Evolutionary conservation across 139 green algal genomes (phyloP), one percentile per base, ranked within the genome.

Genomic region (Coelastrella sp.): DNA sequence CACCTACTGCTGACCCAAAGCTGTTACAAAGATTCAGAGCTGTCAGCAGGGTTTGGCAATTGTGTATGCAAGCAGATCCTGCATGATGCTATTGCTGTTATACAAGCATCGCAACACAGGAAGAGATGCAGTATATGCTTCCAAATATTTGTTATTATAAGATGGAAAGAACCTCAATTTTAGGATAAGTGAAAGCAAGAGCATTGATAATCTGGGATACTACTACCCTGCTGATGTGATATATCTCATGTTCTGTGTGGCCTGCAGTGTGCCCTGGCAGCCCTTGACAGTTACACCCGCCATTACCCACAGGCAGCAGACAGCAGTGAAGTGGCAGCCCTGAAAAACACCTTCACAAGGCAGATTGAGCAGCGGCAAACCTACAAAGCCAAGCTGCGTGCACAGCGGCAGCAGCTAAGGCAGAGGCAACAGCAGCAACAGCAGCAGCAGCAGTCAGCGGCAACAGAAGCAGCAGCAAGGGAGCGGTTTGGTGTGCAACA

Each of bases 221-320:
- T 70, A 6, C 63, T 57, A 6, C 15, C 10, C 8, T 56, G 75
- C 75, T 82, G 75, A 25, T 56, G 25, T 14, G 24, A 6, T 49
- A 1, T 49, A 5, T 3, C 3, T 49, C 35, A 57, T 57, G 49
- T 22, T 20, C 57, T 61, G 49, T 61, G 25, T 63, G 27, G 4
- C 19, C 4, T 84, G 90, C 91, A 95, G 93, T 93, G 87, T 25
- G 93, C 91, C 4, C 10, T 90, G 25, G 75, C 88, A 15, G 91
- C 91, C 0, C 25, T 89, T 7, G 80, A 93, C 0, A 87, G 88
- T 7, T 95, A 92, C 85, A 76, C 66, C 15, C 73, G 35, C 6
- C 86, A 90, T 24, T 94, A 94, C 61, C 87, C 92, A 0, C 35
- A 68, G 49, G 85, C 72, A 89, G 85, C 57, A 89, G 85, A 27